phyloP scores from a whole-genome alignment of 2,329 filamentous ascomycete species.

The Thielaviopsis cerberus region DNA sequence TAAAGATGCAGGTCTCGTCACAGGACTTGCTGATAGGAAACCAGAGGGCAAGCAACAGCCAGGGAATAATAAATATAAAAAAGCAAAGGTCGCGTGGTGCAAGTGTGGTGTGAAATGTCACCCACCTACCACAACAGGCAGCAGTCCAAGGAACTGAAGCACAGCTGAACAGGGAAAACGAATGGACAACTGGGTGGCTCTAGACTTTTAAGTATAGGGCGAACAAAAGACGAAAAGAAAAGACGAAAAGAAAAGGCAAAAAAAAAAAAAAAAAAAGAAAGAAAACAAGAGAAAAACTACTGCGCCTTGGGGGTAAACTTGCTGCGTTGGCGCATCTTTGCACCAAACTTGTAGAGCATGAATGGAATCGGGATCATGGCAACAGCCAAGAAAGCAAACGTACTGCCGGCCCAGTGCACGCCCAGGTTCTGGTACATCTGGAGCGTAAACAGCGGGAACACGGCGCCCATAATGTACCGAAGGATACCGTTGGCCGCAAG shows the following conservation, averaged over 20 bases:
- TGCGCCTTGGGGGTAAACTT: slow-evolving; percentile 1
- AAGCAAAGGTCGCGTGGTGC: background rate
- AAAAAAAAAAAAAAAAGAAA: background rate
- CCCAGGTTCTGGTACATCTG: slow-evolving; percentile 31
- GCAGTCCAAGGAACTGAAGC: no score
- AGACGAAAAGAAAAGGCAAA: background rate
- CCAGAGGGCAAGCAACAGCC: background rate
- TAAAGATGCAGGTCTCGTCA: background rate
- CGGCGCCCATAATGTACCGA: slow-evolving; percentile 35
- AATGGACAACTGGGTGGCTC: background rate
- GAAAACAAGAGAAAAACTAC: background rate
- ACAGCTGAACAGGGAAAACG: background rate
- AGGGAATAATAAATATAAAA: background rate
- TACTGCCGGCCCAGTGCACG: slow-evolving; percentile 28
- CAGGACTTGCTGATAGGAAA: background rate
- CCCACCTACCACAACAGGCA: background rate
- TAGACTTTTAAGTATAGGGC: no score
- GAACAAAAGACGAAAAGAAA: no score
- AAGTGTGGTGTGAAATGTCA: background rate
- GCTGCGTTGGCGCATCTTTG: slow-evolving; percentile 18
- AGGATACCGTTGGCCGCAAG: slow-evolving; percentile 40
- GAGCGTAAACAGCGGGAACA: slow-evolving; percentile 42
- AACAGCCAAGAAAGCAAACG: slow-evolving; percentile 29
- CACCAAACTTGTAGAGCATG: slow-evolving; percentile 32
- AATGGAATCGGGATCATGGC: slow-evolving; percentile 32